phyloP scores from a whole-genome alignment of 2,329 filamentous ascomycete species.

The Calonectria pseudoturangicola region DNA sequence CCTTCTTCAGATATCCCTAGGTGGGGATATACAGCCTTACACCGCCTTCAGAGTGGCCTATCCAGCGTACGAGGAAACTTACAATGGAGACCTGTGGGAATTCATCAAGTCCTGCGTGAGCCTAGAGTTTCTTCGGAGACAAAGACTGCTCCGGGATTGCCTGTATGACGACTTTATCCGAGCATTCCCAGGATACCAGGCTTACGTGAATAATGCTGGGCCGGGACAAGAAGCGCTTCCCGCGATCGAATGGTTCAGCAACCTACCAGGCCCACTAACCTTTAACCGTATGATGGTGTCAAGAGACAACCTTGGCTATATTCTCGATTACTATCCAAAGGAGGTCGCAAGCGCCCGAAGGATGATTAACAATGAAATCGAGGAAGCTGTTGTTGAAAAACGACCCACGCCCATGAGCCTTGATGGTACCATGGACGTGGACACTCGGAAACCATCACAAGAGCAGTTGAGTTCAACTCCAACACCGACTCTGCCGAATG shows the following conservation, averaged over 20 bases:
- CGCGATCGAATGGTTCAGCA: conserved; percentile 66
- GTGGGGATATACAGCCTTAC: conserved; percentile 55
- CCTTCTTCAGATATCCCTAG: conserved; percentile 12
- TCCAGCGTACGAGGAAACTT: conserved; percentile 64
- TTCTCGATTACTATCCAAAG: conserved; percentile 59
- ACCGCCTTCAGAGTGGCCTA: conserved; percentile 65
- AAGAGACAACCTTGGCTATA: conserved; percentile 58
- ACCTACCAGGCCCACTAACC: conserved; percentile 51
- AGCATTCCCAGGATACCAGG: conserved; percentile 64
- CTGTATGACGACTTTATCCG: conserved; percentile 73
- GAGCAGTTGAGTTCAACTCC: conserved; percentile 6
- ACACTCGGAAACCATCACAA: conserved; percentile 24
- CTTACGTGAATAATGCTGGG: conserved; percentile 60
- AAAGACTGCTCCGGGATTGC: conserved; percentile 61
- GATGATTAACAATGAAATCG: conserved; percentile 37
- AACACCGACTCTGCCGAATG: conserved; percentile 17
- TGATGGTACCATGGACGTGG: conserved; percentile 47
- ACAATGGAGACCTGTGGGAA: conserved; percentile 60
- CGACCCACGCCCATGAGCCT: conserved; percentile 15
- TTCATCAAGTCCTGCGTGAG: conserved; percentile 69
- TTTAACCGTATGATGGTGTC: conserved; percentile 60
- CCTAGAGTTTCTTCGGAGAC: conserved; percentile 62
- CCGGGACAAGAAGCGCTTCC: conserved; percentile 56
- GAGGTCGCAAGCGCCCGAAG: conserved; percentile 53
- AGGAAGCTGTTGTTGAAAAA: background rate